Conservation (phyloP, 2,329 filamentous ascomycete species). For the Chaetomiaceae sp. region DNA sequence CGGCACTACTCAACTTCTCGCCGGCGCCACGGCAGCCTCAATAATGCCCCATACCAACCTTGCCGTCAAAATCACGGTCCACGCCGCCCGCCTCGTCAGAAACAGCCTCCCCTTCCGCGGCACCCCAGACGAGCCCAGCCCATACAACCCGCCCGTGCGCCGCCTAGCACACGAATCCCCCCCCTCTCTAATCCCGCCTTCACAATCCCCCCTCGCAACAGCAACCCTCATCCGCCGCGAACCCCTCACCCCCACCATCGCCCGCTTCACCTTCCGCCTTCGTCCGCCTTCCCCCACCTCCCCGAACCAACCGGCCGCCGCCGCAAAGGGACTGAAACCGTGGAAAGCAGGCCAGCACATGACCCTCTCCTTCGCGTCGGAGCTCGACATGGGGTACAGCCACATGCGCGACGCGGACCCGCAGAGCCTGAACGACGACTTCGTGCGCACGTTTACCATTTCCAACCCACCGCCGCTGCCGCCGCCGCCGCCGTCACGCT, state of each 20-base stretch:
- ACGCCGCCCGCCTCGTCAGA: constrained; percentile 57
- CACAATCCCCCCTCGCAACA: constrained; percentile 25
- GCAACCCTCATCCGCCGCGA: constrained; percentile 58
- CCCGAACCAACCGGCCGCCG: neutral
- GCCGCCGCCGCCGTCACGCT: constrained; percentile 8
- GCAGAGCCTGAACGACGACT: constrained; percentile 77
- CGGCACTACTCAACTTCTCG: constrained; percentile 61
- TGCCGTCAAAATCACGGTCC: constrained; percentile 63
- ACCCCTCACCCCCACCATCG: constrained; percentile 61
- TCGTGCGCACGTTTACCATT: constrained; percentile 76
- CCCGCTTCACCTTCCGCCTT: constrained; percentile 59
- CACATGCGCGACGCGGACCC: constrained; percentile 85
- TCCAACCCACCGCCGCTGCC: constrained; percentile 52
- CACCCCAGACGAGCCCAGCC: constrained; percentile 54
- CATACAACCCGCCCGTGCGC: constrained; percentile 74
- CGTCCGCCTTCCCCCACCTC: constrained; percentile 31
- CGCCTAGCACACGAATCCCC: constrained; percentile 57
- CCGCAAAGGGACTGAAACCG: too few relatives aligned
- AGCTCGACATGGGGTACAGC: constrained; percentile 68
- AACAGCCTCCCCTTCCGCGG: constrained; percentile 67
- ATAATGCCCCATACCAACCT: constrained; percentile 68
- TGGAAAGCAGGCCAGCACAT: constrained; percentile 74
- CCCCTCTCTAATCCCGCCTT: neutral
- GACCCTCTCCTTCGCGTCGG: constrained; percentile 65
- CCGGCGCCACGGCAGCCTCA: constrained; percentile 57